A percentile compares a stretch with the other conserved stretches of the same genome.
These are phyloP conservation scores for Flaveria sonorensis DNA, from an alignment of 129 eudicot species.

Conservation along the genomic window DNA sequence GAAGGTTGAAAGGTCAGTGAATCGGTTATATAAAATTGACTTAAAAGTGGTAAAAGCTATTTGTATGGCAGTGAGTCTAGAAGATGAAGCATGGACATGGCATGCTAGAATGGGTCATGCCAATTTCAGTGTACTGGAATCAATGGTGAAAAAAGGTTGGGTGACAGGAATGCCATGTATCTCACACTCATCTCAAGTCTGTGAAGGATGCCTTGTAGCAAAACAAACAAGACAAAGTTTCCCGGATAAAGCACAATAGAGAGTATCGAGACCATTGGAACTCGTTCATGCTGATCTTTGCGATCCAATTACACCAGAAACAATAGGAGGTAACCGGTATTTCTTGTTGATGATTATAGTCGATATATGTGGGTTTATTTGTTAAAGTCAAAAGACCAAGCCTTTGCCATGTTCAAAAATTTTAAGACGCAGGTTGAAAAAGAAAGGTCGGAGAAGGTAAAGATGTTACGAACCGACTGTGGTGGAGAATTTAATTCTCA, in stretches of 20 bases:
- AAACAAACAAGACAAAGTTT: not conserved
- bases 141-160: not conserved
- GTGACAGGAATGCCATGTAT: not conserved
- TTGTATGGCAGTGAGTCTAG: too few relatives aligned
- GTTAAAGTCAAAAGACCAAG: not conserved
- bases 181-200: not conserved
- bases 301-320: not conserved
- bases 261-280: not conserved
- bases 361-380: too few relatives aligned
- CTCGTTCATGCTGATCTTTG: not conserved
- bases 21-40: too few relatives aligned
- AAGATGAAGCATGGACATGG: too few relatives aligned
- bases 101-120: too few relatives aligned
- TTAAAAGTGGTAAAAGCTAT: too few relatives aligned
- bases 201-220: not conserved
- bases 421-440: not conserved
- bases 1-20: too few relatives aligned
- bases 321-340: not conserved
- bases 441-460: not conserved
- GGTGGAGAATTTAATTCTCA: not conserved
- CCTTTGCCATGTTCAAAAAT: not conserved
- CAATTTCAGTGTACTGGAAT: not conserved
- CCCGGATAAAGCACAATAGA: not conserved
- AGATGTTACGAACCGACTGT: not conserved
- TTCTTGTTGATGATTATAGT: not conserved